Evolutionary conservation across 2,329 filamentous ascomycete genomes (phyloP).

Genomic region (Sporothrix pseudoabietina): DNA sequence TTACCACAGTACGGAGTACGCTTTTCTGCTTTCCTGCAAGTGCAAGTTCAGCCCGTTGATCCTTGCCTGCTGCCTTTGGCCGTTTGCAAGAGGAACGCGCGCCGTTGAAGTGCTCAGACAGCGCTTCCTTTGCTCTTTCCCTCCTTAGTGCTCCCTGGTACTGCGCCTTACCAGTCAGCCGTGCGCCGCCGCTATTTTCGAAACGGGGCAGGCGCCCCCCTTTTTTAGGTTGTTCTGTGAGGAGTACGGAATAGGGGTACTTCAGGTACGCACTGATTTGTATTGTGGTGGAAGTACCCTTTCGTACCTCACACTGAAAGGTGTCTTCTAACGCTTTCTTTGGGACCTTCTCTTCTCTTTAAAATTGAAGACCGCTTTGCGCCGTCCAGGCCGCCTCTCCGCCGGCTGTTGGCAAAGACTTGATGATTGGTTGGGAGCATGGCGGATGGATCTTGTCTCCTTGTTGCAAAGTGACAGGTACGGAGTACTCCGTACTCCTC

Average conservation of each 20-base stretch:
- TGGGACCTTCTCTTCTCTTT: too few relatives aligned
- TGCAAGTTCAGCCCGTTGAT: conserved; percentile 20
- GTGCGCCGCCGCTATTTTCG: conserved; percentile 18
- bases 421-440: not conserved
- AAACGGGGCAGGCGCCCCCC: conserved; percentile 12
- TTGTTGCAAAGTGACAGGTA: not conserved
- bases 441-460: not conserved
- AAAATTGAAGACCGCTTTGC: not conserved
- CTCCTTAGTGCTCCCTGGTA: not conserved
- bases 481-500: not conserved
- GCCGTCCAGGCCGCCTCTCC: not conserved
- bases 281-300: not conserved
- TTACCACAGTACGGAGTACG: not conserved
- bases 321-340: not conserved
- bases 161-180: conserved; percentile 30
- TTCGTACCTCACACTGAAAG: not conserved
- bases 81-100: not conserved
- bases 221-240: not conserved
- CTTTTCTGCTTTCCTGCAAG: conserved; percentile 4
- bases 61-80: conserved; percentile 10
- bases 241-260: not conserved
- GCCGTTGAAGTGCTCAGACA: not conserved
- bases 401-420: not conserved
- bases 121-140: not conserved
- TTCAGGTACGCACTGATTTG: too few relatives aligned